Evolutionary conservation across 306 rosid species (phyloP), one percentile per base, ranked within the genome.

Genomic region (Acacia melanoxylon): DNA sequence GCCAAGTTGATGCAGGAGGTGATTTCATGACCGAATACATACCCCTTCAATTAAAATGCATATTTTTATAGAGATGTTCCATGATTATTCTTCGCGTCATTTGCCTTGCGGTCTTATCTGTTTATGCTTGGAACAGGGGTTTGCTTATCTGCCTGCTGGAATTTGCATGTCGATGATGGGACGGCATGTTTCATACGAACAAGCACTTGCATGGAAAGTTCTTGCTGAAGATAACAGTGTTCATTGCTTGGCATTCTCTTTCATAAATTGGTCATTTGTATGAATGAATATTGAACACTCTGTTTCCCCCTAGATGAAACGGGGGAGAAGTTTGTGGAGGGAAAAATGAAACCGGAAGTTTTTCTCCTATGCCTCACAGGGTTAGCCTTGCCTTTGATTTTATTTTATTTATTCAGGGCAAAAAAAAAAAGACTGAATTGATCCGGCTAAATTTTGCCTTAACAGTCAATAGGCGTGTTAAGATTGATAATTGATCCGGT

Each of bases 121-220:
- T 2, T 5, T 37, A 13, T 75, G 10, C 24, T 83, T 70, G 6
- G 54, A 16, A 58, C 74, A 96, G 98, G 99, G 99, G 0, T 92
- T 88, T 78, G 96, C 93, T n/a, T 86, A 88, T 85, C 83, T 96
- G 61, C 97, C 97, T 8, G 89, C 90, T 2, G 99, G 99, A 68
- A 88, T 96, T 81, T 96, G 99, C 87, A 89, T 91, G 89, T 96
- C 99, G 0, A 92, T 96, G 1, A 96, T 96, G 99, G 99, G 95
- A 13, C 86, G 98, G 42, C 92, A 92, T 24, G 87, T 91, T 27
- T 91, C 99, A 1, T 96, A 86, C 15, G 99, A 96, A 56, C 99
- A 96, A 87, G 97, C 94, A 44, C 74, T 92, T n/a, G 94, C 97
- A 22, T 96, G 98, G 99, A 96, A 96, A 88, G 99, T 96, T 19